A percentile compares a stretch with the other conserved stretches of the same genome.
These are phyloP conservation scores for Trichoderma citrinoviride DNA, from an alignment of 2,329 filamentous ascomycete genomes.

Conservation along the genomic window DNA sequence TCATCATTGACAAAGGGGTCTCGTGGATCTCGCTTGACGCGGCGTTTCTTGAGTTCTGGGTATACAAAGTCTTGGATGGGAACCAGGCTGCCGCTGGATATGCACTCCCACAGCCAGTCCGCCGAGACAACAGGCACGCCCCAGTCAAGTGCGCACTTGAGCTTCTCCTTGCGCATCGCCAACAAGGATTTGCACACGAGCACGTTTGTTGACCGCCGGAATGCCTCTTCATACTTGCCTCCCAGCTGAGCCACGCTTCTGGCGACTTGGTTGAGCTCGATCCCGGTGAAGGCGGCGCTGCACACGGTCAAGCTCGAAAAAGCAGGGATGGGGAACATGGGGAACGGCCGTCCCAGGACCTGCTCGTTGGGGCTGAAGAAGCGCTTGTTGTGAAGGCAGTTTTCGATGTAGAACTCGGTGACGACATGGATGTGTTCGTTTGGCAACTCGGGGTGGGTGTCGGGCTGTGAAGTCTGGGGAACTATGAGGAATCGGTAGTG, in stretches of 20 bases:
- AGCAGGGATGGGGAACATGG: constrained; percentile 64
- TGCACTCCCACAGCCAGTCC: constrained; percentile 83
- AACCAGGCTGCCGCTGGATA: constrained; percentile 54
- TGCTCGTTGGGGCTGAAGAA: constrained; percentile 68
- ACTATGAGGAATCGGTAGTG: constrained; percentile 52
- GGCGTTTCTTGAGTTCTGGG: constrained; percentile 42
- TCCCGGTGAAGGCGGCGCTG: constrained; percentile 77
- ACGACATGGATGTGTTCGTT: constrained; percentile 52
- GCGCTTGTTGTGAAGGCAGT: constrained; percentile 73
- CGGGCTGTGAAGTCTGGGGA: constrained; percentile 49
- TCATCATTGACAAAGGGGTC: constrained; percentile 21
- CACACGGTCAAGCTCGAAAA: constrained; percentile 72
- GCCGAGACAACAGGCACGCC: constrained; percentile 76
- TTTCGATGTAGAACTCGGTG: constrained; percentile 92
- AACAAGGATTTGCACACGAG: constrained; percentile 66
- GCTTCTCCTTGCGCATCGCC: constrained; percentile 68
- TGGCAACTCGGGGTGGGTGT: constrained; percentile 41
- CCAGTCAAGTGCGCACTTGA: constrained; percentile 71
- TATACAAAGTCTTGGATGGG: constrained; percentile 49
- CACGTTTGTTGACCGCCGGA: constrained; percentile 69
- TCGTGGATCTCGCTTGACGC: constrained; percentile 17
- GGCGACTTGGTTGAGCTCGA: constrained; percentile 81
- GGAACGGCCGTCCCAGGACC: constrained; percentile 74
- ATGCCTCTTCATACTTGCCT: constrained; percentile 74
- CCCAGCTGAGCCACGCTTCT: constrained; percentile 75